Percentiles rank a stretch among this genome's conserved stretches.
Conservation (phyloP, 1,284 basidiomycete genomes). For the Leccinum fallax region DNA sequence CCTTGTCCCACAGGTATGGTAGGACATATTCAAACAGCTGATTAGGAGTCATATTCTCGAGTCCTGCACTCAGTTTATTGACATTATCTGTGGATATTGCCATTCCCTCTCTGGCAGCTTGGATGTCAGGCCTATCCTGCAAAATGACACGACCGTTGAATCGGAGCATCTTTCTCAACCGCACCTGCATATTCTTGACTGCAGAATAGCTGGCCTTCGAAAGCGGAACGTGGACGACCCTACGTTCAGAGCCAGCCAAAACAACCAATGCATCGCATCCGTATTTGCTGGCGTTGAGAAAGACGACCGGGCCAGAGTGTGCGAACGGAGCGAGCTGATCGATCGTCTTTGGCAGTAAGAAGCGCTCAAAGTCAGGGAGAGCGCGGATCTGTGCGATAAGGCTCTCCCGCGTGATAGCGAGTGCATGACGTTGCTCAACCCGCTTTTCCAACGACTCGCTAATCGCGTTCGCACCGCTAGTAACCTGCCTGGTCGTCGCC, state of each 20-base stretch:
- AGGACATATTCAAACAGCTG: neutral
- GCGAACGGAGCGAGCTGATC: neutral
- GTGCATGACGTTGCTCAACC: neutral
- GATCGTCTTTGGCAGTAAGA: slow-evolving; percentile 2
- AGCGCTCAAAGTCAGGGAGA: slow-evolving; percentile 5
- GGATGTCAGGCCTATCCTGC: too few species aligned
- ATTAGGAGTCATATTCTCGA: neutral
- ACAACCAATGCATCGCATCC: slow-evolving; percentile 1
- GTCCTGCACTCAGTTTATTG: neutral
- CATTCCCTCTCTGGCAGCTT: too few species aligned
- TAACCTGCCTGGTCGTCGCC: neutral
- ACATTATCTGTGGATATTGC: too few species aligned
- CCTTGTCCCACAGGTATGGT: slow-evolving; percentile 7
- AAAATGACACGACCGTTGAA: neutral
- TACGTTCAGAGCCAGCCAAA: neutral
- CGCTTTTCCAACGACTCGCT: neutral
- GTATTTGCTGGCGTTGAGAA: slow-evolving; percentile 4
- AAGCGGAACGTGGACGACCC: neutral
- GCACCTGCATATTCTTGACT: neutral
- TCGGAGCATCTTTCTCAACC: neutral
- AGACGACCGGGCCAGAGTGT: neutral
- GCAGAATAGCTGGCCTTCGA: neutral
- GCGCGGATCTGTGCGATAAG: slow-evolving; percentile 4
- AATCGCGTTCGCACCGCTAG: neutral
- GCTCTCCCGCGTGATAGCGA: neutral